Conservation (phyloP, 2,329 filamentous ascomycete genomes). For the Colletotrichum coccodes region DNA sequence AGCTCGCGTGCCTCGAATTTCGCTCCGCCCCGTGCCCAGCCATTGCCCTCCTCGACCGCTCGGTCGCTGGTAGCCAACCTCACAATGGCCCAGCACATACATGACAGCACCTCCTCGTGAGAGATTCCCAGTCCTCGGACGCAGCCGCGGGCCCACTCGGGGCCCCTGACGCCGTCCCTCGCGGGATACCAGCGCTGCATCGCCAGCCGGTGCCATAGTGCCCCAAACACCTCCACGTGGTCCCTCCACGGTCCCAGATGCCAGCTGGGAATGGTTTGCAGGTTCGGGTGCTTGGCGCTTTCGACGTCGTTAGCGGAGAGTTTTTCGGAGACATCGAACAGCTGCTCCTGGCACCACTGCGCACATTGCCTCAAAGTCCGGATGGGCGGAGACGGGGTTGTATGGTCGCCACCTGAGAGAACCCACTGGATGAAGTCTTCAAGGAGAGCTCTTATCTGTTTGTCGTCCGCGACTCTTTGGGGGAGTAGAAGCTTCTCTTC, state of each 20-base stretch:
- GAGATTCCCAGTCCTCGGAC: background rate
- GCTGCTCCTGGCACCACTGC: background rate
- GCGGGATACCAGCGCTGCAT: background rate
- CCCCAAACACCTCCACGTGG: background rate
- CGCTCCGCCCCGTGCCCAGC: background rate
- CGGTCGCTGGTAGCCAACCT: background rate
- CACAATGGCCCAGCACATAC: conserved; percentile 9
- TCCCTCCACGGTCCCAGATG: background rate
- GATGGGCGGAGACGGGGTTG: background rate
- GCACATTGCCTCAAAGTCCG: background rate
- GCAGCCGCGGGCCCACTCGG: background rate
- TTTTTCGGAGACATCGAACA: background rate
- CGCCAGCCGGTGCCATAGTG: background rate
- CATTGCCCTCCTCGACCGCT: background rate
- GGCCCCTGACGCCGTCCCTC: background rate
- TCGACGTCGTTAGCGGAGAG: background rate
- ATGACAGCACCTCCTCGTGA: conserved; percentile 1
- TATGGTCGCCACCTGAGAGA: background rate
- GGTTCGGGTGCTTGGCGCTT: background rate
- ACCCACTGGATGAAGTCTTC: background rate
- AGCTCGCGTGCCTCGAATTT: background rate
- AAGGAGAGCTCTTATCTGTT: background rate
- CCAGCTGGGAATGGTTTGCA: background rate
- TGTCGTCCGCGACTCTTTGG: background rate
- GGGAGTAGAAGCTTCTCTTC: background rate